Percentiles rank a stretch among this genome's conserved stretches.
These are phyloP conservation scores for Penicillium sp. DNA, from an alignment of 2,329 filamentous ascomycete species.

Conservation along the genomic window DNA sequence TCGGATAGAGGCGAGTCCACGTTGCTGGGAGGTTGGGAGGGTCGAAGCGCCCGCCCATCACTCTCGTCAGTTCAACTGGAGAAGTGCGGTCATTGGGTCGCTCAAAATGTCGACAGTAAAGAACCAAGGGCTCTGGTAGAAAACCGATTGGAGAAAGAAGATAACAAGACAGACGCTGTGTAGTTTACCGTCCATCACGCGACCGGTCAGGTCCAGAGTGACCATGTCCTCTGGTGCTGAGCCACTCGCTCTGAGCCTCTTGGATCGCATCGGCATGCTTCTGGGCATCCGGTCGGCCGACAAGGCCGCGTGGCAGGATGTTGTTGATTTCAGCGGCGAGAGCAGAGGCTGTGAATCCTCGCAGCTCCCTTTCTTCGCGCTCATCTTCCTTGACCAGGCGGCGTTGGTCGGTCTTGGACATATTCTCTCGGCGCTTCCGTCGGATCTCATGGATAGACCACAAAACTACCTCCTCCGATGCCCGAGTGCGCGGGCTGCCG, in stretches of 20 bases:
- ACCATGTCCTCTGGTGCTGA: conserved; percentile 33
- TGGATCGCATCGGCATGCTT: conserved; percentile 46
- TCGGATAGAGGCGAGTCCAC: neutral
- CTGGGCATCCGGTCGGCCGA: conserved; percentile 41
- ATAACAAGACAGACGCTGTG: neutral
- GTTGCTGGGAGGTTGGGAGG: neutral
- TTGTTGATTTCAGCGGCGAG: conserved; percentile 51
- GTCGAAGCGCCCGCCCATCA: conserved; percentile 12
- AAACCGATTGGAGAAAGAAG: neutral
- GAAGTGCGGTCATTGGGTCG: conserved; percentile 11
- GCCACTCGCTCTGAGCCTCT: conserved; percentile 40
- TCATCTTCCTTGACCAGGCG: conserved; percentile 54
- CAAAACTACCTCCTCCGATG: conserved; percentile 85
- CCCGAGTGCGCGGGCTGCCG: conserved; percentile 74
- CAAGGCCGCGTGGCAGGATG: conserved; percentile 38
- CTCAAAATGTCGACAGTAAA: conserved; percentile 13
- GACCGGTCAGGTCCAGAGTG: conserved; percentile 41
- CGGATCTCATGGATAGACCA: conserved; percentile 94
- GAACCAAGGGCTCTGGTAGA: conserved; percentile 2
- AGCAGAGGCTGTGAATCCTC: conserved; percentile 50
- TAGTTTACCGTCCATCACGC: conserved; percentile 35
- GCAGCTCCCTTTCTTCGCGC: conserved; percentile 53
- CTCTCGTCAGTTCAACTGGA: conserved; percentile 11
- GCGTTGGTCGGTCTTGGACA: conserved; percentile 73
- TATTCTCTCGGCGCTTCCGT: conserved; percentile 77